Conservation (phyloP, 2,329 filamentous ascomycete genomes). For the Penicillium verrucosum region DNA sequence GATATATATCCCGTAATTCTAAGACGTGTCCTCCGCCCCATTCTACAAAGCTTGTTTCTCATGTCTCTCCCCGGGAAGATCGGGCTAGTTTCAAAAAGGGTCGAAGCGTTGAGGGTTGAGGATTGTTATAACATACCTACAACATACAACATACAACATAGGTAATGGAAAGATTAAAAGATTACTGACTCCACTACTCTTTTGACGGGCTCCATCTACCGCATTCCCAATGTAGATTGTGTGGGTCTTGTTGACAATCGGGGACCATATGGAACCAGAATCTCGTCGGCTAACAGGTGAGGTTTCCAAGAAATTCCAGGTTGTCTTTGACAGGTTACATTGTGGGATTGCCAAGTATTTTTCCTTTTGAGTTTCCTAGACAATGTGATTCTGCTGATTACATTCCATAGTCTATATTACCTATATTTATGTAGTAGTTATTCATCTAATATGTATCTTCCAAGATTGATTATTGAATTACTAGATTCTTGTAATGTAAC, state of each 20-base stretch:
- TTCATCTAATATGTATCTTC: background rate
- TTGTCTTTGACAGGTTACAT: conserved; percentile 2
- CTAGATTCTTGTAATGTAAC: background rate
- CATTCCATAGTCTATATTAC: no score
- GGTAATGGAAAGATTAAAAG: background rate
- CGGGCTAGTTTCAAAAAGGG: conserved; percentile 9
- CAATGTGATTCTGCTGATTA: background rate
- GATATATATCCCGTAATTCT: background rate
- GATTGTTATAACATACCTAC: background rate
- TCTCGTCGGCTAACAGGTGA: background rate
- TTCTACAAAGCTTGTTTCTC: conserved; percentile 17
- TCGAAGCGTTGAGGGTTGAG: background rate
- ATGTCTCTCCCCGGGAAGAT: conserved; percentile 8
- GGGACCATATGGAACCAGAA: background rate
- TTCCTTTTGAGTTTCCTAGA: background rate
- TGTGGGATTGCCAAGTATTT: background rate
- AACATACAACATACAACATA: no score
- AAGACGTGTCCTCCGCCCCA: conserved; percentile 1
- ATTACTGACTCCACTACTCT: background rate
- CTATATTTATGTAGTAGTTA: background rate
- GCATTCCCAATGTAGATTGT: background rate
- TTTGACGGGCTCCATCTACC: background rate
- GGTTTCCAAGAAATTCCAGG: background rate
- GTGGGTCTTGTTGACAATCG: background rate
- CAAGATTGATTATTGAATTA: background rate